Evolutionary conservation across 129 eudicot genomes (phyloP).

Genomic region (sunflower (Helianthus annuus)): HanXRQr2.0-SUNRISE NC_035441.2:183420663-183421162

Average conservation of each 20-base stretch:
- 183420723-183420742: too few species aligned
- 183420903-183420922: not conserved
- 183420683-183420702: too few species aligned
- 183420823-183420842: too few species aligned
- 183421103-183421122: slow-evolving; percentile 64
- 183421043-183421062: slow-evolving; percentile 14
- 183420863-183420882: too few species aligned
- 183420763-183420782: too few species aligned
- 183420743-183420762: too few species aligned
- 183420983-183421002: slow-evolving; percentile 4
- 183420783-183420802: too few species aligned
- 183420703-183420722: too few species aligned
- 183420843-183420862: too few species aligned
- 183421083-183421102: slow-evolving; percentile 79
- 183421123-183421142: slow-evolving; percentile 36
- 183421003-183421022: not conserved
- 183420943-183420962: slow-evolving; percentile 50
- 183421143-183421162: slow-evolving; percentile 9
- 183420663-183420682: too few species aligned
- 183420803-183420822: too few species aligned
- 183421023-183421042: not conserved
- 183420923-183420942: slow-evolving; percentile 55
- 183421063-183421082: slow-evolving; percentile 75
- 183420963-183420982: slow-evolving; percentile 61
- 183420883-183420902: slow-evolving; percentile 2